Base-by-base conservation (phyloP, 106 monocot species). In the Hemerocallis citrina region DNA sequence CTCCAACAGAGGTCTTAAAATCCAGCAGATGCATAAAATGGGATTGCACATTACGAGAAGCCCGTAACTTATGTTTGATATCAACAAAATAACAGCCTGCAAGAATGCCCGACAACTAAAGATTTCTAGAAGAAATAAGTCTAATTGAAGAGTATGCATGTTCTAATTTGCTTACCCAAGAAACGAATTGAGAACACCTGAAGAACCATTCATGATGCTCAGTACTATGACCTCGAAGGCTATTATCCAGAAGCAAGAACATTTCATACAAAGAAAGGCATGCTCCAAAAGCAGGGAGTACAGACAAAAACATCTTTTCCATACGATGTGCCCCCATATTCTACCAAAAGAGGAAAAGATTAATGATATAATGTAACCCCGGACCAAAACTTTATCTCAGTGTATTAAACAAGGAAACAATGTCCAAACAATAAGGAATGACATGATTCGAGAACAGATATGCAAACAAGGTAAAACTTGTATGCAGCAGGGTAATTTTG, bases 21-120 rank as follows among this genome's bases (percentile, higher is more conserved):
- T 75, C 93, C 93, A 94, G 82, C 89, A 85, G 72, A 77, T 72
- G 70, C 85, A 89, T 50, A 94, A 73, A 64, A 89, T 31, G 3
- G 57, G 60, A 86, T 83, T 79, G 61, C 79, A 85, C 31, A 89
- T 51, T 58, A 85, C 36, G 50, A 48, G 50, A 20, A 77, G 69
- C 89, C 85, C 81, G 29, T 56, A 34, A 34, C 64, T 57, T 55
- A 63, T 61, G 6, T 68, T 75, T 31, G 75, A 55, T 25, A 73
- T 19, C 5, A 94, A 22, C 49, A 77, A 30, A 52, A 85, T 56
- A 29, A 58, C 60, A 35, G 86, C 72, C 89, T 94, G 54, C 43
- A 58, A 59, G 11, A 59, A 64, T 24, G 29, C 19, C 57, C 16
- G 5, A 12, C 19, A 56, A 24, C 34, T 35, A 65, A 69, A 59